Conservation (phyloP, 2,329 filamentous ascomycete species). For the Zymoseptoria pseudotritici region DNA sequence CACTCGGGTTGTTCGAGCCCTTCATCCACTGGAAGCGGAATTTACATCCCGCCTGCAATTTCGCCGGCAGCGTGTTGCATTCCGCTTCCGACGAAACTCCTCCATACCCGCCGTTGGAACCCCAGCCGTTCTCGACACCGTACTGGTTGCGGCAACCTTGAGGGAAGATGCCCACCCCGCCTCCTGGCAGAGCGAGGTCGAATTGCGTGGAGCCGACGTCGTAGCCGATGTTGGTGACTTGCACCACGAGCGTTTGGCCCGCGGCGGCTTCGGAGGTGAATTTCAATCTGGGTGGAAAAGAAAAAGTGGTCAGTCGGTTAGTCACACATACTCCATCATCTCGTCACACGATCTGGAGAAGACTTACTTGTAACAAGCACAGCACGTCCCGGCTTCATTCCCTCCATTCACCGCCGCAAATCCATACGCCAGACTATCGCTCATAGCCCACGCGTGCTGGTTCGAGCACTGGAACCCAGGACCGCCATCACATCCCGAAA, state of each 20-base stretch:
- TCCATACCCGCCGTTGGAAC: not conserved
- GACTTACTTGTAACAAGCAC: constrained; percentile 51
- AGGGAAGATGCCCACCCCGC: constrained; percentile 47
- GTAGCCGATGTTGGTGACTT: constrained; percentile 56
- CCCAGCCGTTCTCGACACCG: constrained; percentile 39
- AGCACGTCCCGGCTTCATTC: constrained; percentile 57
- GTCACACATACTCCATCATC: no score
- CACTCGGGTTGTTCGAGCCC: constrained; percentile 33
- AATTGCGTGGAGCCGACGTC: constrained; percentile 54
- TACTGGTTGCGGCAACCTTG: constrained; percentile 14
- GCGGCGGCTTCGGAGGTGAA: constrained; percentile 47
- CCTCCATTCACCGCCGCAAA: constrained; percentile 55
- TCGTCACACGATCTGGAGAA: no score
- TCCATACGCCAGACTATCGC: constrained; percentile 53
- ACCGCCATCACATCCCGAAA: constrained; percentile 51
- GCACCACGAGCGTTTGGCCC: constrained; percentile 58
- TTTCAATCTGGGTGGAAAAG: no score
- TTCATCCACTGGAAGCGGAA: constrained; percentile 60
- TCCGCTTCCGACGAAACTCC: constrained; percentile 38
- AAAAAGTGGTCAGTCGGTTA: no score
- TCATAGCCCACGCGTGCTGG: constrained; percentile 56
- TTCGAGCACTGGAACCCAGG: constrained; percentile 54
- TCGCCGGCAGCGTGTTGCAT: constrained; percentile 51
- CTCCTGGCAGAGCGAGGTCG: constrained; percentile 46
- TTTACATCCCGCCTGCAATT: constrained; percentile 51